These are phyloP conservation scores for Chalciporus pseudorubinellus DNA, from an alignment of 768 basidiomycete species.

Conservation along the genomic window DNA sequence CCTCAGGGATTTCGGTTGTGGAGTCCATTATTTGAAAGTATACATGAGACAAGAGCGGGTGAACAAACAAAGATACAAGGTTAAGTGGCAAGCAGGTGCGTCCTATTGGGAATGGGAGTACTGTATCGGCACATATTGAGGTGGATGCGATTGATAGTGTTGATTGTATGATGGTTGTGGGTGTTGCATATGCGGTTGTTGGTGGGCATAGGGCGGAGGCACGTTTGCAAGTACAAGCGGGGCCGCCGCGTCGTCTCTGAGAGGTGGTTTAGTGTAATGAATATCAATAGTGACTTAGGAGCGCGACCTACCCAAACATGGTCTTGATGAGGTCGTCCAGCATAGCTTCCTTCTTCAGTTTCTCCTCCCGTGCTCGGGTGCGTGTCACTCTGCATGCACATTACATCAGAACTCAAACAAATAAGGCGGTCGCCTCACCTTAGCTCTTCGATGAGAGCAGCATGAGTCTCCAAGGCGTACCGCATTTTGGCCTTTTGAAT, in stretches of 20 bases:
- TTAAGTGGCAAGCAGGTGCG: not conserved
- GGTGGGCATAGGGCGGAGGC: conserved; percentile 7
- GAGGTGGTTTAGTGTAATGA: not conserved
- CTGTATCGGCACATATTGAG: conserved; percentile 11
- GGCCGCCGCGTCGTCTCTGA: conserved; percentile 27
- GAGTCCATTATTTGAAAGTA: not conserved
- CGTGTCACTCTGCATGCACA: conserved; percentile 37
- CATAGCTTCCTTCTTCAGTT: conserved; percentile 58
- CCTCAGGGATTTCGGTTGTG: not conserved
- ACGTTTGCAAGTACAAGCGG: conserved; percentile 14
- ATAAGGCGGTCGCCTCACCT: conserved; percentile 20
- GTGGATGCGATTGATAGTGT: conserved; percentile 5
- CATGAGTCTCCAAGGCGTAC: conserved; percentile 67
- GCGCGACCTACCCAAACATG: conserved; percentile 48
- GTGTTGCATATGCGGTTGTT: conserved; percentile 8
- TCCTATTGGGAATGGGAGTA: conserved; percentile 19
- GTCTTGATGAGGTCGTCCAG: conserved; percentile 51
- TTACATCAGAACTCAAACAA: not conserved
- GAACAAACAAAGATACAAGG: not conserved
- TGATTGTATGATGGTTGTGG: conserved; percentile 8
- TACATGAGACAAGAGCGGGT: not conserved
- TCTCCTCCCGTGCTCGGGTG: conserved; percentile 50
- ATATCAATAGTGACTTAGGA: not conserved
- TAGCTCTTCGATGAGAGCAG: conserved; percentile 63
- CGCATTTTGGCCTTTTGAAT: conserved; percentile 67